A percentile compares a stretch with the other conserved stretches of the same genome.
Conservation (phyloP, 73 alveolate genomes). For the Uronychia setigera region DNA sequence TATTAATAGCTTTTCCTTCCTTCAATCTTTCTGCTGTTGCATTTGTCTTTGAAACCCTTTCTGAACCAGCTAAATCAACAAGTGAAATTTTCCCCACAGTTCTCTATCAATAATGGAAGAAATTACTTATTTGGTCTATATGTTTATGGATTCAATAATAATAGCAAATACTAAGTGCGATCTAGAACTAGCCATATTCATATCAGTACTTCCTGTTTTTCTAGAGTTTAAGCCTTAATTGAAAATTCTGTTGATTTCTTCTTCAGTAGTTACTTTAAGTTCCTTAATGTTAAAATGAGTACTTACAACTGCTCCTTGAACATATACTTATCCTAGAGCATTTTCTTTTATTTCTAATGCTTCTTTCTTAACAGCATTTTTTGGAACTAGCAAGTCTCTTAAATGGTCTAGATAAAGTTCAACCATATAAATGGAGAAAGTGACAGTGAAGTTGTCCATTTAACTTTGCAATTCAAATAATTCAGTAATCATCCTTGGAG, state of each 20-base stretch:
- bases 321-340: slow-evolving; percentile 51
- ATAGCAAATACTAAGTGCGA: slow-evolving; percentile 78
- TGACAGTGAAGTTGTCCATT: slow-evolving; percentile 49
- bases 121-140: slow-evolving; percentile 8
- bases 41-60: slow-evolving; percentile 58
- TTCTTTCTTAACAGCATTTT: slow-evolving; percentile 13
- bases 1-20: slow-evolving; percentile 91
- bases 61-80: slow-evolving; percentile 71
- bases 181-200: slow-evolving; percentile 76
- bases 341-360: slow-evolving; percentile 59
- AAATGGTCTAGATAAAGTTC: slow-evolving; percentile 67
- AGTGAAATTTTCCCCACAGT: slow-evolving; percentile 61
- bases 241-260: slow-evolving; percentile 34
- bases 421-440: slow-evolving; percentile 70
- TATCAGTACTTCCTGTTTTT: slow-evolving; percentile 67
- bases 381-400: slow-evolving; percentile 55
- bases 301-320: slow-evolving; percentile 27
- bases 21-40: slow-evolving; percentile 63
- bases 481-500: slow-evolving; percentile 93
- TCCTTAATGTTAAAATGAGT: neutral
- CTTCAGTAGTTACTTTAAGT: neutral
- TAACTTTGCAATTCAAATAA: slow-evolving; percentile 67
- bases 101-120: neutral
- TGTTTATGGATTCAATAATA: slow-evolving; percentile 47
- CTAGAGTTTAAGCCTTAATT: slow-evolving; percentile 53